Conservation (phyloP, 352 stramenopile species). For the Pythium phragmiticola region DNA sequence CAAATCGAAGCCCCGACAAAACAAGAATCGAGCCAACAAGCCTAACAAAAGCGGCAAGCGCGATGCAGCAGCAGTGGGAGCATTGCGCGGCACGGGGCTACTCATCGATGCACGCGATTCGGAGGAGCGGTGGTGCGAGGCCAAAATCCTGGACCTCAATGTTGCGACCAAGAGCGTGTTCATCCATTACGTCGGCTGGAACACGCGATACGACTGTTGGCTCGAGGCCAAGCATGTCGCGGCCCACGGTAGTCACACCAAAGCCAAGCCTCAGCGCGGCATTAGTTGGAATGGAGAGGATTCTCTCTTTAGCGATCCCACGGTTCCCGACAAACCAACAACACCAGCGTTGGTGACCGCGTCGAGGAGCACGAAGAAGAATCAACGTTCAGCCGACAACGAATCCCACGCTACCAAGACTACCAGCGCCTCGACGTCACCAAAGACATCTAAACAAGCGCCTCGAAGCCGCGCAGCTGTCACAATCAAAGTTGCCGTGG, state of each 20-base stretch:
- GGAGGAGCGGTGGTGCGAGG: slow-evolving; percentile 57
- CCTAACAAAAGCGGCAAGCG: slow-evolving; percentile 28
- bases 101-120: slow-evolving; percentile 62
- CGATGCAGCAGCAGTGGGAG: background rate
- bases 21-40: slow-evolving; percentile 16
- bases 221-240: slow-evolving; percentile 39
- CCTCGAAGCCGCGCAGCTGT: background rate
- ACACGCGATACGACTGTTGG: slow-evolving; percentile 71
- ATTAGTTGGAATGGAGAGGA: slow-evolving; percentile 54
- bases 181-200: slow-evolving; percentile 81
- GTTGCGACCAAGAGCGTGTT: slow-evolving; percentile 35
- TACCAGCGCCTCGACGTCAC: background rate
- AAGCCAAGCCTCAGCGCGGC: slow-evolving; percentile 25
- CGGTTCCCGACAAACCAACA: slow-evolving; percentile 14
- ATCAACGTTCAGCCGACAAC: background rate
- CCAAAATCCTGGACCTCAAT: slow-evolving; percentile 55
- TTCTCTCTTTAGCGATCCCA: slow-evolving; percentile 20
- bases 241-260: slow-evolving; percentile 54
- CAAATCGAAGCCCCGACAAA: slow-evolving; percentile 2
- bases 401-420: background rate
- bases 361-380: slow-evolving; percentile 5
- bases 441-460: background rate
- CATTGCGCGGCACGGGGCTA: slow-evolving; percentile 36
- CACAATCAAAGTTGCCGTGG: slow-evolving; percentile 43
- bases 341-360: slow-evolving; percentile 4